These are phyloP conservation scores for Oxyria digyna DNA, from an alignment of 148 eudicot genomes.

Conservation along the genomic window DNA sequence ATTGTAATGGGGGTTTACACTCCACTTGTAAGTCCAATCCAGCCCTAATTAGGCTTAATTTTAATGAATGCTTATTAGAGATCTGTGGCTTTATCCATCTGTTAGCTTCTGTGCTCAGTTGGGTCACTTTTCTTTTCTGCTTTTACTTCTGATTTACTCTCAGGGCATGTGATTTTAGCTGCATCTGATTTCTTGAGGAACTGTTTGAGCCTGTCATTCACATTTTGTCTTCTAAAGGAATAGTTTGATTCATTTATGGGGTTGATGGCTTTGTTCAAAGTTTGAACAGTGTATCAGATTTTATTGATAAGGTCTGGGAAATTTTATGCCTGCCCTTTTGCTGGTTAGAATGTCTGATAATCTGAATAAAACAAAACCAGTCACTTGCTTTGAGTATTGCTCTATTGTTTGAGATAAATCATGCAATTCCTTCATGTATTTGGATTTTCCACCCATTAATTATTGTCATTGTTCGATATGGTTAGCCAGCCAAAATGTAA, in stretches of 20 bases:
- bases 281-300: neutral
- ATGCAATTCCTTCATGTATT: neutral
- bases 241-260: neutral
- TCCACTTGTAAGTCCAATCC: slow-evolving; percentile 57
- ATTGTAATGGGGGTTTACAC: slow-evolving; percentile 79
- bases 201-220: slow-evolving; percentile 1
- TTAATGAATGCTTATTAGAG: slow-evolving; percentile 17
- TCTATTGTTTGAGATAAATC: neutral
- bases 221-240: slow-evolving; percentile 20
- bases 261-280: neutral
- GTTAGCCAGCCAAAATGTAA: neutral
- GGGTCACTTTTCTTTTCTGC: slow-evolving; percentile 22
- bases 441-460: neutral
- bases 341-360: neutral
- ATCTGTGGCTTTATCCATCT: slow-evolving; percentile 30
- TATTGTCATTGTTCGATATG: neutral
- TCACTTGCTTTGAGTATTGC: neutral
- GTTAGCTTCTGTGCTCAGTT: neutral
- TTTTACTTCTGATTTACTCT: slow-evolving; percentile 2
- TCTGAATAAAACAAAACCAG: neutral
- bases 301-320: neutral
- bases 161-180: neutral
- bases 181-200: neutral
- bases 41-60: neutral
- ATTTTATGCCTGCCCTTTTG: neutral